Percentiles rank a stretch among this genome's conserved stretches.
Evolutionary conservation across 345 rosid species (phyloP).

Genomic region (Sisymbrium irio): DNA sequence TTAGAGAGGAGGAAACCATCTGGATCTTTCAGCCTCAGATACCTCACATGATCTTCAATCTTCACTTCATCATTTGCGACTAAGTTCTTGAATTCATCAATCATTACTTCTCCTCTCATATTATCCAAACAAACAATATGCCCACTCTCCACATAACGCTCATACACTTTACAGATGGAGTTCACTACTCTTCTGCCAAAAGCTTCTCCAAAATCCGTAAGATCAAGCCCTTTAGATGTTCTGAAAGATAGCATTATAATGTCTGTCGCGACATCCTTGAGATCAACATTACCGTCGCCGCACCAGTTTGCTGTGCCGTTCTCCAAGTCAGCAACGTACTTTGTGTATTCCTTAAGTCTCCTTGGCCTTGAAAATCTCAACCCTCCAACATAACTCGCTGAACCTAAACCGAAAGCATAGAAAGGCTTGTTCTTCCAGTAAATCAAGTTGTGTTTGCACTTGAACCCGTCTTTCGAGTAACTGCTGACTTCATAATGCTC

Average conservation of each 20-base stretch:
- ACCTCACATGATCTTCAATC: conserved; percentile 44
- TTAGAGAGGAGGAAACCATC: conserved; percentile 89
- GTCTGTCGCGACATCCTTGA: conserved; percentile 73
- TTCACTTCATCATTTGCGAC: conserved; percentile 31
- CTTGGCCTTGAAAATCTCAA: conserved; percentile 88
- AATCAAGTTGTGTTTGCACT: conserved; percentile 77
- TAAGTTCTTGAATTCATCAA: conserved; percentile 41
- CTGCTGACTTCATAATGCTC: conserved; percentile 88
- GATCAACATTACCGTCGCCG: conserved; percentile 41
- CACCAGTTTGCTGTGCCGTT: conserved; percentile 36
- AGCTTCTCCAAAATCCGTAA: conserved; percentile 51
- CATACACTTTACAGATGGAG: conserved; percentile 57
- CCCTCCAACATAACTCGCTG: conserved; percentile 84
- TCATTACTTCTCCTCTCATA: conserved; percentile 43
- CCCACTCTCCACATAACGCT: conserved; percentile 66
- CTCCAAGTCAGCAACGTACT: conserved; percentile 66
- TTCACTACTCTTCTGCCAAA: conserved; percentile 57
- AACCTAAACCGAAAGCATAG: conserved; percentile 87
- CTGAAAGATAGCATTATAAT: conserved; percentile 84
- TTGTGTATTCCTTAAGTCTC: conserved; percentile 63
- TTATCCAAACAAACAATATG: conserved; percentile 69
- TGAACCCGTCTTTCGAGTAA: conserved; percentile 56
- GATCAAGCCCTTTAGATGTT: conserved; percentile 75
- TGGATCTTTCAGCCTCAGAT: conserved; percentile 74
- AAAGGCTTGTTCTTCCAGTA: conserved; percentile 90